Evolutionary conservation across 345 rosid genomes (phyloP), one percentile per base, ranked within the genome.

Genomic region (Mallotus nudiflorus): DNA sequence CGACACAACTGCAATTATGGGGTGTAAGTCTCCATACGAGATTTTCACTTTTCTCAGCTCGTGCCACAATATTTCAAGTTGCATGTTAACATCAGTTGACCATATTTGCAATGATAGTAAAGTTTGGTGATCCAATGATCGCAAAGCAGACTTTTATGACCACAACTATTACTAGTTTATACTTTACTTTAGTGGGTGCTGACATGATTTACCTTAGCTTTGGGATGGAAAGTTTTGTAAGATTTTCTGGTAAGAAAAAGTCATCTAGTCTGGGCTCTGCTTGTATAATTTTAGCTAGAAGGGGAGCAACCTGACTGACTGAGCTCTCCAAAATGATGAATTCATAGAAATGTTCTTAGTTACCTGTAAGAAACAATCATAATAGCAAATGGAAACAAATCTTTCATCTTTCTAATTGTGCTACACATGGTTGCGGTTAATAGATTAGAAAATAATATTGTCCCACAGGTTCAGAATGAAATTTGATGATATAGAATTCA

Each of bases 241-340:
- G 29, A 54, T 12, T 1, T 52, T 12, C 33, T 52, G 31, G 9
- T 16, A 35, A 7, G 11, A 10, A 25, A 22, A 11, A 10, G 40
- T 15, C 13, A 18, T 50, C 18, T 27, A 40, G 75, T 62, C 28
- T 71, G 62, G 61, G 62, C 67, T 39, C 52, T 39, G 62, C 53
- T 27, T 71, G 62, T 42, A 62, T 66, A 28, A 53, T 71, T 18
- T 40, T 71, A 71, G 60, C 68, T 33, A 42, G 46, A 35, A 24
- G 9, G 46, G 31, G 25, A 60, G 54, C 18, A 19, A 68, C 37
- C 60, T 39, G 35, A n/a, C 44, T 49, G 2, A 42, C 37, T 18
- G 24, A 60, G 73, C 51, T 54, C 20, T 19, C 58, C 28, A 45
- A 22, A 31, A 29, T 68, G 24, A 20, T 55, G 25, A 62, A 66